Evolutionary conservation across 108 stramenopile genomes (phyloP), one percentile per base, ranked within the genome.

Genomic region (Tribonema minus): DNA sequence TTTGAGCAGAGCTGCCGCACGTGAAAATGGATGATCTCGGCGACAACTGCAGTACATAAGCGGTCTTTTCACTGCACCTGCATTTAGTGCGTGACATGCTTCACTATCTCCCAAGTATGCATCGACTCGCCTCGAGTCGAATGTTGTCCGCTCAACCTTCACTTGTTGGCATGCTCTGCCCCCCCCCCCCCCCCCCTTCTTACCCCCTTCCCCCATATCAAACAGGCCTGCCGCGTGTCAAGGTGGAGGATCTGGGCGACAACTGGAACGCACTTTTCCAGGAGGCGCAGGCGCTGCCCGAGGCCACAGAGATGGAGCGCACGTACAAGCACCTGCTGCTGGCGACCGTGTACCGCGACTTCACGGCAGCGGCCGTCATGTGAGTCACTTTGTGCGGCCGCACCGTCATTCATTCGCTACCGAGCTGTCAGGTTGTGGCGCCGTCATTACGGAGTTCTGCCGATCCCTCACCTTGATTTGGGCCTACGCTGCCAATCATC

Each of bases 221-320:
- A n/a, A n/a, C n/a, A n/a, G n/a, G n/a, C 46, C 15, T 54, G 20
- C 15, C 20, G 15, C 46, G 46, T 54, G 46, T 54, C 4, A 6
- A 67, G 66, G 41, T 76, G 41, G 41, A 32, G 39, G 75, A 76
- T 41, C 27, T 46, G 29, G 75, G 75, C 3, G 75, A 76, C 65
- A 76, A 76, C 75, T 76, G 75, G 75, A 76, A 76, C 58, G 75
- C 64, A 12, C 65, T 63, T 37, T 76, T 63, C 54, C 75, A 76
- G 37, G 54, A 58, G 27, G 75, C 75, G 46, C 65, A 65, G 20
- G 61, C 36, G 35, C 75, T 76, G 23, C 65, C 75, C 0, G 65
- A 76, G 36, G 39, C 3, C 3, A 76, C 65, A 34, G 32, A 67
- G 4, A 58, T 76, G 46, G 75, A 67, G 32, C 38, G 31, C 27